Percentiles rank a stretch among this genome's conserved stretches.
Conservation (phyloP, 108 stramenopile genomes). For the Poteriospumella lacustris region DNA sequence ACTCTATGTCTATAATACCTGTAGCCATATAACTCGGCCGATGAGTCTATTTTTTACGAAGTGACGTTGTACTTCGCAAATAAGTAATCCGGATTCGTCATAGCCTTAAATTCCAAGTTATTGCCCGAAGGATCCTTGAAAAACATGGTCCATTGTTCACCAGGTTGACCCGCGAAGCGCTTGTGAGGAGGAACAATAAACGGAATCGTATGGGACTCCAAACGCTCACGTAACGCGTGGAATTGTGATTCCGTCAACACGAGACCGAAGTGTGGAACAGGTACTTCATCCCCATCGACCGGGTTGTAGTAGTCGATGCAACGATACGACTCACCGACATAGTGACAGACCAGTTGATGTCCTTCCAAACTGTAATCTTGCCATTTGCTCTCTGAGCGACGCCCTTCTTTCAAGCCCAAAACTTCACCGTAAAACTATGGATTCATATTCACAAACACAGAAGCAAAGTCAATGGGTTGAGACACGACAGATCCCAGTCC, state of each 20-base stretch:
- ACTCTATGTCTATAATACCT: neutral
- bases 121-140: conserved; percentile 91
- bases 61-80: conserved; percentile 80
- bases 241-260: conserved; percentile 81
- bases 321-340: conserved; percentile 79
- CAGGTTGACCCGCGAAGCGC: conserved; percentile 72
- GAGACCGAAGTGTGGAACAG: conserved; percentile 90
- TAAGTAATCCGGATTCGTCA: conserved; percentile 83
- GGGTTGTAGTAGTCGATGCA: conserved; percentile 92
- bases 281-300: conserved; percentile 96
- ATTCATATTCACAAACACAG: neutral
- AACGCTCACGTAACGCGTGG: conserved; percentile 69
- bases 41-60: neutral
- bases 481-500: too few relatives aligned
- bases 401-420: conserved; percentile 4
- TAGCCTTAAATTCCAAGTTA: conserved; percentile 96
- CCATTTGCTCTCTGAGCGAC: conserved; percentile 62
- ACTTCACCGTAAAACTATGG: conserved; percentile 22
- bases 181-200: conserved; percentile 91
- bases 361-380: conserved; percentile 89
- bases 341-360: conserved; percentile 90
- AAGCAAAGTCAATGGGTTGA: neutral
- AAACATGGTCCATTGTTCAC: conserved; percentile 83
- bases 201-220: conserved; percentile 59
- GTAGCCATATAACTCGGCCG: neutral